Evolutionary conservation across 129 eudicot species (phyloP), one percentile per base, ranked within the genome.

Genomic region (Tagetes erecta): DNA sequence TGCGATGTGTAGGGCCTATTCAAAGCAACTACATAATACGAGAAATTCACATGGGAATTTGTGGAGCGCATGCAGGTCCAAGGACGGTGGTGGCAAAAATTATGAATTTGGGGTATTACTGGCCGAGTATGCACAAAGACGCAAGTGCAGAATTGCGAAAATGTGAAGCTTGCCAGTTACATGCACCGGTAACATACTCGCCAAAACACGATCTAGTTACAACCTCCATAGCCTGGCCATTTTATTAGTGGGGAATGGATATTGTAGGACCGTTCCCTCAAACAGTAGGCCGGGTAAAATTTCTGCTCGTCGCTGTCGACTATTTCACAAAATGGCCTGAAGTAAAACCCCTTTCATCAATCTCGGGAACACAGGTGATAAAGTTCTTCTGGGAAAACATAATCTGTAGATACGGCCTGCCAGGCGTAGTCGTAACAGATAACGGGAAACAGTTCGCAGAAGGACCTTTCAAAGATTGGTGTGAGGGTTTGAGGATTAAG

Each of bases 301-400:
- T 46, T 33, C 45, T 68, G 0, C 1, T 49, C 1, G 73, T 68
- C 0, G 60, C 45, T 0, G 5, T 68, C 0, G 60, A 68, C 0
- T 46, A 68, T 2, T 68, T 68, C 33, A 47, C 60, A 1, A 68
- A 68, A 1, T 68, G 73, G 60, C 60, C 3, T 0, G 60, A 68
- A 4, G 60, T 55, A 0, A 34, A 34, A 34, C 44, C 73, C 0
- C 3, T 49, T 0, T 44, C 44, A 0, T 30, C 5, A 0, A 68
- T 68, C 5, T 1, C 60, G 5, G 45, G 41, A 9, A 46, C 37
- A 0, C 27, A 39, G 0, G 37, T 62, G 2, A 38, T 12, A 5
- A 36, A 2, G 3, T 64, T 64, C 1, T 11, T 64, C 0, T 64
- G 45, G 45, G 33, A 64, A 1, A 1, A n/a, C 8, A 37, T 38